These are phyloP conservation scores for Helianthus annuus DNA, from an alignment of 129 eudicot genomes.

Conservation along the genomic window HanXRQr2.0-SUNRISE NC_035443.2:10352801-10353300, in stretches of 20 bases:
- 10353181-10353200: constrained; percentile 64
- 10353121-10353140: constrained; percentile 98
- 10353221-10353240: constrained; percentile 76
- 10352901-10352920: constrained; percentile 59
- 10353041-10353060: constrained; percentile 98
- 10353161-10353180: constrained; percentile 85
- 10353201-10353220: constrained; percentile 91
- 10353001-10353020: constrained; percentile 90
- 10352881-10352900: constrained; percentile 54
- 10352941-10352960: constrained; percentile 88
- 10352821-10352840: not conserved
- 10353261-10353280: constrained; percentile 83
- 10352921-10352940: constrained; percentile 86
- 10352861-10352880: constrained; percentile 13
- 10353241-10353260: constrained; percentile 85
- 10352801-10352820: constrained; percentile 50
- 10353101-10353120: constrained; percentile 79
- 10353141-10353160: constrained; percentile 88
- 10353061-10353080: constrained; percentile 94
- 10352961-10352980: constrained; percentile 86
- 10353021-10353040: constrained; percentile 96
- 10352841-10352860: not conserved
- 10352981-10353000: constrained; percentile 96
- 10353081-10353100: constrained; percentile 78
- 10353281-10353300: constrained; percentile 51